phyloP scores from a whole-genome alignment of 2,329 filamentous ascomycete genomes.

The Aspergillus felis region DNA sequence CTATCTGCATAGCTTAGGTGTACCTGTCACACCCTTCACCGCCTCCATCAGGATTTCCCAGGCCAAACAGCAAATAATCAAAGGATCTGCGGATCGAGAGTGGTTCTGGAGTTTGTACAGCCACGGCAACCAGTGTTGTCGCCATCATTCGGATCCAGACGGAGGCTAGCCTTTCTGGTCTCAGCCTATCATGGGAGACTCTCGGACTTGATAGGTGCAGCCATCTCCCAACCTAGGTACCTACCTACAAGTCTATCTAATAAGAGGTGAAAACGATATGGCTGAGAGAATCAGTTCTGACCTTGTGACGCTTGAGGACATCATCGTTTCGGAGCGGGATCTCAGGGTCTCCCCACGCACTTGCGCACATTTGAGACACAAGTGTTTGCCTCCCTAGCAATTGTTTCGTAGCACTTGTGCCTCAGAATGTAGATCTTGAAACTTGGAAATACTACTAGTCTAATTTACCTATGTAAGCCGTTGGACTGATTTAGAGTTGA shows the following conservation, averaged over 20 bases:
- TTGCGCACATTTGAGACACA: background rate
- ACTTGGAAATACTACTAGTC: background rate
- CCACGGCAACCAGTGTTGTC: constrained; percentile 5
- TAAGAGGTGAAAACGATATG: background rate
- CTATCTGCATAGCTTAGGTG: background rate
- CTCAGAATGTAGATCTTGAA: background rate
- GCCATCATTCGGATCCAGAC: background rate
- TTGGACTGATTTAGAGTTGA: too few species aligned
- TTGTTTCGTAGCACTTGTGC: background rate
- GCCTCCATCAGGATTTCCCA: constrained; percentile 6
- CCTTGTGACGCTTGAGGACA: background rate
- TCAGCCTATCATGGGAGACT: background rate
- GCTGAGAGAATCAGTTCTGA: background rate
- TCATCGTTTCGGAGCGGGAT: background rate
- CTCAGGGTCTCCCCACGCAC: background rate
- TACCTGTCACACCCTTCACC: constrained; percentile 18
- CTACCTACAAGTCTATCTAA: background rate
- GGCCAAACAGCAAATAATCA: constrained; percentile 11
- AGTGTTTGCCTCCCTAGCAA: background rate
- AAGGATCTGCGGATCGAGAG: background rate
- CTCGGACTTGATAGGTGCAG: background rate
- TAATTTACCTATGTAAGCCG: too few species aligned
- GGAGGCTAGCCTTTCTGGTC: background rate
- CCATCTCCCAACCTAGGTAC: background rate
- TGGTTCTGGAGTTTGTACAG: constrained; percentile 1